Conservation (phyloP, 345 rosid genomes). For the Arabis alpina region DNA sequence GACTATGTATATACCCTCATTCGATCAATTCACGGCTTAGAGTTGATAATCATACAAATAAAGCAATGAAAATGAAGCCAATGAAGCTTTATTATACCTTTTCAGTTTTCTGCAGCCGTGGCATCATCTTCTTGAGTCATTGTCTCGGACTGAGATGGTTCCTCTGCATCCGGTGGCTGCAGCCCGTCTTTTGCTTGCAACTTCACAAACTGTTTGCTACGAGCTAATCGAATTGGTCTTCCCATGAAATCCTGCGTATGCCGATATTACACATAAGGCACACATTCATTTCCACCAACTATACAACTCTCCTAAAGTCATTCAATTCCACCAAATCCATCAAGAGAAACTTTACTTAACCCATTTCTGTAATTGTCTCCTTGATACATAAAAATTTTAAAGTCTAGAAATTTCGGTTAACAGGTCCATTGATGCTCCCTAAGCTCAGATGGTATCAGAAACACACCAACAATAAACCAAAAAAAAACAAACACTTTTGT, state of each 20-base stretch:
- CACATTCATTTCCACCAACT: conserved; percentile 9
- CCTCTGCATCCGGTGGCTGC: conserved; percentile 47
- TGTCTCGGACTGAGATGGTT: conserved; percentile 43
- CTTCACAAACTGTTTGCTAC: conserved; percentile 76
- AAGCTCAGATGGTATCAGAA: conserved; percentile 12
- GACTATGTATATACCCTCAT: not conserved
- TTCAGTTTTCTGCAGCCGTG: conserved; percentile 36
- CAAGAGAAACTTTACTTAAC: not conserved
- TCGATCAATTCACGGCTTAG: conserved; percentile 4
- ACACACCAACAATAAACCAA: conserved; percentile 19
- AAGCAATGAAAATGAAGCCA: not conserved
- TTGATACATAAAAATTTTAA: conserved; percentile 10
- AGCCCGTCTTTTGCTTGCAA: conserved; percentile 49
- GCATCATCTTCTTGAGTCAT: conserved; percentile 41
- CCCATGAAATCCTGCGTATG: conserved; percentile 63
- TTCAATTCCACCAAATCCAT: not conserved
- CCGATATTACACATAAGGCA: not conserved
- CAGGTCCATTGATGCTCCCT: not conserved
- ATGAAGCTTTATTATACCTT: conserved; percentile 10
- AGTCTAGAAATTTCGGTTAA: not conserved
- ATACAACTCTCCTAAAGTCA: too few relatives aligned
- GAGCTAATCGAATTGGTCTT: conserved; percentile 69
- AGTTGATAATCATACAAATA: conserved; percentile 7
- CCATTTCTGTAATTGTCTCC: not conserved
- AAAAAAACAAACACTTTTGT: not conserved